Conservation (phyloP, 2,329 filamentous ascomycete genomes). For the Ascochyta viciae-villosae region DNA sequence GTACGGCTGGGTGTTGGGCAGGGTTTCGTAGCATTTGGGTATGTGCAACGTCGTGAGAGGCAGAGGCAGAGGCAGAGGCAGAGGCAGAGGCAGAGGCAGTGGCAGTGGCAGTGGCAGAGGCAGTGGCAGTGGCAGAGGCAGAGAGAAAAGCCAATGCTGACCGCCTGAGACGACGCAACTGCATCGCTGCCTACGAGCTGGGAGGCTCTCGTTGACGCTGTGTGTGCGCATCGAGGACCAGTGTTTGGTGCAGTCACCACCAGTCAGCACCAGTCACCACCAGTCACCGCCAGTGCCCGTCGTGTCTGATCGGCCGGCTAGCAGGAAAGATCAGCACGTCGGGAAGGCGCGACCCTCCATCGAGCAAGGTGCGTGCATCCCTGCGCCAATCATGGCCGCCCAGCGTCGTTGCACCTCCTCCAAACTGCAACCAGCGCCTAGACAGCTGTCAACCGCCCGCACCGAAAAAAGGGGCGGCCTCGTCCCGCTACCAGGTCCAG, state of each 20-base stretch:
- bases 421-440: slow-evolving; percentile 32
- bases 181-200: no score
- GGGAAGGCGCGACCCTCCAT: slow-evolving; percentile 30
- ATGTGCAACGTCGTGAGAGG: slow-evolving; percentile 8
- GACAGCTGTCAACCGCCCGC: slow-evolving; percentile 38
- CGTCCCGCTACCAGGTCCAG: slow-evolving; percentile 21
- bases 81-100: no score
- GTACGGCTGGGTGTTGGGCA: slow-evolving; percentile 3
- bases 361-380: slow-evolving; percentile 33
- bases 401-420: slow-evolving; percentile 34
- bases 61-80: neutral
- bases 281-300: no score
- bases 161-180: no score
- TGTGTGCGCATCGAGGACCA: slow-evolving; percentile 13
- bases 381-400: slow-evolving; percentile 39
- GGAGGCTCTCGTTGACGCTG: slow-evolving; percentile 18
- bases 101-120: no score
- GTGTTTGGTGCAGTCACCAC: slow-evolving; percentile 22
- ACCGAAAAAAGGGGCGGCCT: slow-evolving; percentile 25
- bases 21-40: slow-evolving; percentile 6
- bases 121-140: no score
- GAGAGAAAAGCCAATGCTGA: no score
- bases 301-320: slow-evolving; percentile 44
- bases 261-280: no score
- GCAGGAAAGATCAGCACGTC: slow-evolving; percentile 31